These are phyloP conservation scores for Blastocystis sp. DNA, from an alignment of 352 stramenopile species.

Conservation along the genomic window DNA sequence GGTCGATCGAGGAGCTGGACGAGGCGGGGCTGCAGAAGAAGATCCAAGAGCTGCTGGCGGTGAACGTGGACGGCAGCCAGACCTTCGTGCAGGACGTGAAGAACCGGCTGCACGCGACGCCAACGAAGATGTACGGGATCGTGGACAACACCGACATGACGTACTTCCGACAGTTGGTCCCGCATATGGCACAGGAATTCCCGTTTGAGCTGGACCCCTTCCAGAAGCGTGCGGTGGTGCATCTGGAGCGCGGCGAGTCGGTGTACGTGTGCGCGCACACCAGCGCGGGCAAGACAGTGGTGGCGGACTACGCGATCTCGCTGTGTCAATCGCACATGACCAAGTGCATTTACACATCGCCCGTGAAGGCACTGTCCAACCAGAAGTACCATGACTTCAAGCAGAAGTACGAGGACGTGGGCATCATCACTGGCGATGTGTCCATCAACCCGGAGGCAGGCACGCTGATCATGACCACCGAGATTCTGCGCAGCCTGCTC, in stretches of 20 bases:
- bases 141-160: constrained; percentile 38
- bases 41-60: neutral
- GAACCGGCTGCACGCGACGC: neutral
- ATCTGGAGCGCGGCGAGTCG: constrained; percentile 86
- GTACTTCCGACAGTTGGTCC: constrained; percentile 33
- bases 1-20: neutral
- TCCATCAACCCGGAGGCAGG: constrained; percentile 89
- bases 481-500: constrained; percentile 92
- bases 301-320: constrained; percentile 95
- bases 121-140: constrained; percentile 2
- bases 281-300: constrained; percentile 92
- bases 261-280: constrained; percentile 95
- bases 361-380: constrained; percentile 95
- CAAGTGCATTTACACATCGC: constrained; percentile 92
- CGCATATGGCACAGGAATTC: constrained; percentile 74
- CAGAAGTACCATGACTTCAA: constrained; percentile 97
- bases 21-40: neutral
- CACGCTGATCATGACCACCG: constrained; percentile 95
- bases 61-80: neutral
- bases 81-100: constrained; percentile 36
- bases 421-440: constrained; percentile 94
- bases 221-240: constrained; percentile 91
- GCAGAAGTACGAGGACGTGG: constrained; percentile 89
- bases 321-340: constrained; percentile 84
- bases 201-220: constrained; percentile 89